These are phyloP conservation scores for Lyophyllum semitale DNA, from an alignment of 768 basidiomycete genomes.

Conservation along the genomic window DNA sequence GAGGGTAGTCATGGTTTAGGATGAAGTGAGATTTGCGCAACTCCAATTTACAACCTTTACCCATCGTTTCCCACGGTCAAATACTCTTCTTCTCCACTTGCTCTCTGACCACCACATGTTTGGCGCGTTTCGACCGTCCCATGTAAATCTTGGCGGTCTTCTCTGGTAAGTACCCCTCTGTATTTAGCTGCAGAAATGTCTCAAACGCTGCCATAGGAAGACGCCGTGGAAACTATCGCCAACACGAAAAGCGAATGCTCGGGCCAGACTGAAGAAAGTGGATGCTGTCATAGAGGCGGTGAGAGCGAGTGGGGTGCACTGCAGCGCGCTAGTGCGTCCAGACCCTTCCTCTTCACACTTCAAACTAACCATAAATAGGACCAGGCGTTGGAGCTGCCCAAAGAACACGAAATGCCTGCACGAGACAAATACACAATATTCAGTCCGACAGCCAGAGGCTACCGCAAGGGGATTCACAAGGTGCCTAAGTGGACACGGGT, in stretches of 20 bases:
- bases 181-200: background rate
- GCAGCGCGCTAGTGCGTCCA: conserved; percentile 68
- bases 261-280: conserved; percentile 87
- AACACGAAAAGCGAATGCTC: conserved; percentile 91
- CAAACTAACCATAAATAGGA: conserved; percentile 39
- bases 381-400: conserved; percentile 81
- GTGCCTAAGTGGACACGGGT: conserved; percentile 98
- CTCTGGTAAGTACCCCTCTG: conserved; percentile 65
- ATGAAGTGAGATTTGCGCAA: conserved; percentile 20
- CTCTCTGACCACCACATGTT: conserved; percentile 56
- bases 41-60: conserved; percentile 7
- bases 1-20: conserved; percentile 49
- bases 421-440: conserved; percentile 97
- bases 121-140: conserved; percentile 79
- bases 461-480: conserved; percentile 94
- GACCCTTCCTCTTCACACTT: background rate
- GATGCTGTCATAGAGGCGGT: conserved; percentile 93
- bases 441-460: conserved; percentile 65
- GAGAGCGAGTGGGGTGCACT: conserved; percentile 77
- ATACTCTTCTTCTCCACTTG: conserved; percentile 22
- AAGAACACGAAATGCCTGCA: conserved; percentile 90
- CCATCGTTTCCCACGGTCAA: conserved; percentile 32
- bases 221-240: conserved; percentile 89
- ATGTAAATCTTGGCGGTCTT: conserved; percentile 71
- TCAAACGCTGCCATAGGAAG: conserved; percentile 63